A percentile compares a stretch with the other conserved stretches of the same genome.
Evolutionary conservation across 495 filamentous ascomycete species (phyloP).

Genomic region (Chaetomium tenue): DNA sequence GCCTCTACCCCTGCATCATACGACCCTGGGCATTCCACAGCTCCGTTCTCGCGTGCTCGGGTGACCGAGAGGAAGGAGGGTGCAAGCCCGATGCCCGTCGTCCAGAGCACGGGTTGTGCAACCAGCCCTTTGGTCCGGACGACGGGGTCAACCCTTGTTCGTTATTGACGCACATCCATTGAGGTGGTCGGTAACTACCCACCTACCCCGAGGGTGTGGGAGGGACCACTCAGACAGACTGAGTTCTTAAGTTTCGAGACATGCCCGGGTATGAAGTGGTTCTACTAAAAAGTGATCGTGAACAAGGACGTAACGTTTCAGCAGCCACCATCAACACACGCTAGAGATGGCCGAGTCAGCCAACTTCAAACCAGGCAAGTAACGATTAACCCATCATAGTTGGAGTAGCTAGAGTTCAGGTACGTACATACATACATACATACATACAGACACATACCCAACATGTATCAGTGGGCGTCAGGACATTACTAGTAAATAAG

Average conservation of each 20-base stretch:
- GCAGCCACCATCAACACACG: background rate
- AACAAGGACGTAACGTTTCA: too few species aligned
- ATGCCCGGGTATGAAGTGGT: too few species aligned
- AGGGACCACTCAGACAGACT: too few species aligned
- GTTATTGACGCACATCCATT: too few species aligned
- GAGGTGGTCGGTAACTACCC: too few species aligned
- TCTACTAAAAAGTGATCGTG: too few species aligned
- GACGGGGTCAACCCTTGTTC: background rate
- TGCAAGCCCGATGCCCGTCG: background rate
- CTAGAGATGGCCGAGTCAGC: background rate
- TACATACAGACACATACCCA: slow-evolving; percentile 17
- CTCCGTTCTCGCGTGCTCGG: slow-evolving; percentile 8
- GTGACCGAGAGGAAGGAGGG: background rate
- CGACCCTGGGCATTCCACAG: background rate
- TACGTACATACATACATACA: slow-evolving; percentile 12
- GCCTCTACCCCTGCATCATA: slow-evolving; percentile 13
- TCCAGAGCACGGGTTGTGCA: background rate
- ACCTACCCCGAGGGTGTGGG: too few species aligned
- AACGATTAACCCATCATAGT: slow-evolving; percentile 7
- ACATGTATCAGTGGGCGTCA: slow-evolving; percentile 10
- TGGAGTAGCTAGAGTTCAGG: background rate
- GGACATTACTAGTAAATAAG: slow-evolving; percentile 12
- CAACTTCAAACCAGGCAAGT: background rate
- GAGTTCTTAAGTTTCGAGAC: too few species aligned
- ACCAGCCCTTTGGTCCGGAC: background rate